These are phyloP conservation scores for Polychytrium aggregatum DNA, from an alignment of 192 early-diverging fungal species.

Conservation along the genomic window DNA sequence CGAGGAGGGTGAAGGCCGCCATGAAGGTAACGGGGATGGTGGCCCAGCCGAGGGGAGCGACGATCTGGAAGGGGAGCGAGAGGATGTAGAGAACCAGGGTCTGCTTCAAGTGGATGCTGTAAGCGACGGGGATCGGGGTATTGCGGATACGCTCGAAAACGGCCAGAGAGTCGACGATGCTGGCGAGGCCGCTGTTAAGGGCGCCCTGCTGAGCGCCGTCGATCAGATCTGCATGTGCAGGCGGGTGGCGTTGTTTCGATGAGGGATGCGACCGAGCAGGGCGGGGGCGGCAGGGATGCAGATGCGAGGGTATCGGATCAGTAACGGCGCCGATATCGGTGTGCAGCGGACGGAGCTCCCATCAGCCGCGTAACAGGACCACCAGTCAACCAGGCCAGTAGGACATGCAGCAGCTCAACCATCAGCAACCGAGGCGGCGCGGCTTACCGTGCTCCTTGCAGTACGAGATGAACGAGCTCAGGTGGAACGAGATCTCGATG, in stretches of 20 bases:
- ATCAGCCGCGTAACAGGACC: no score
- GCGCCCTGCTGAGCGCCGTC: constrained; percentile 15
- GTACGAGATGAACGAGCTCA: constrained; percentile 14
- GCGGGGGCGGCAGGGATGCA: no score
- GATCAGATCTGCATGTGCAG: constrained; percentile 10
- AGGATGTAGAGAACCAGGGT: constrained; percentile 64
- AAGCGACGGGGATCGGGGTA: constrained; percentile 81
- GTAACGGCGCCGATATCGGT: no score
- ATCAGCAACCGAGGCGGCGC: no score
- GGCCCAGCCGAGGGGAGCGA: constrained; percentile 29
- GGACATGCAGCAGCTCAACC: no score
- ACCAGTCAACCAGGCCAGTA: no score
- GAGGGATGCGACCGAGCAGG: no score
- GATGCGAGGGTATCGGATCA: no score
- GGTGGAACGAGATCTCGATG: constrained; percentile 26
- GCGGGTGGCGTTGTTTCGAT: no score
- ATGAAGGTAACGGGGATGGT: constrained; percentile 62
- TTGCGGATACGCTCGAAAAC: constrained; percentile 72
- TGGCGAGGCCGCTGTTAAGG: constrained; percentile 14
- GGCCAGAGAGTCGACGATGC: constrained; percentile 23
- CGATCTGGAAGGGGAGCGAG: constrained; percentile 72
- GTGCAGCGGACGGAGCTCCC: no score
- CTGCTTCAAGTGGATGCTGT: constrained; percentile 82
- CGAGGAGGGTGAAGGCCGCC: constrained; percentile 61
- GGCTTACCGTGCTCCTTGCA: constrained; percentile 10